Evolutionary conservation across 768 basidiomycete species (phyloP).

Genomic region (Crassisporium funariophilum): DNA sequence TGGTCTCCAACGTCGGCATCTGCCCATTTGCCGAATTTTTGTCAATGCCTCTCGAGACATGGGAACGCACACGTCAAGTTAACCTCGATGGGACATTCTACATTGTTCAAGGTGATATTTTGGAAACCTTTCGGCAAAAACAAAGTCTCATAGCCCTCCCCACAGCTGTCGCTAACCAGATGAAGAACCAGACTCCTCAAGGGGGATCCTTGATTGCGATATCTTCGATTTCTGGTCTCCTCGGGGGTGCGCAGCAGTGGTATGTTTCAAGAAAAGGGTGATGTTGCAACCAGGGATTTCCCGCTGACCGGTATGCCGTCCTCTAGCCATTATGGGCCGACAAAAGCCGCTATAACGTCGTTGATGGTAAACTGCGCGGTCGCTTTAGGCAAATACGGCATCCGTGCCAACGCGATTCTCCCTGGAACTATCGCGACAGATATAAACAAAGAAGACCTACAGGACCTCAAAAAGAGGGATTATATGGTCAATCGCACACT

Average conservation of each 20-base stretch:
- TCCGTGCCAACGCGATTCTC: constrained; percentile 71
- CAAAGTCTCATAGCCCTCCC: not conserved
- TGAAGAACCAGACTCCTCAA: constrained; percentile 67
- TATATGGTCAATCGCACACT: constrained; percentile 67
- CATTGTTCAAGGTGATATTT: constrained; percentile 56
- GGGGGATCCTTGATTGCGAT: constrained; percentile 78
- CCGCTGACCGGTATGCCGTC: not conserved
- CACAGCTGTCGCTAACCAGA: constrained; percentile 70
- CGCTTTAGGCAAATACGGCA: constrained; percentile 75
- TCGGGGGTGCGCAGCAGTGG: constrained; percentile 75
- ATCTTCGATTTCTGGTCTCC: constrained; percentile 78
- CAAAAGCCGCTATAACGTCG: constrained; percentile 76
- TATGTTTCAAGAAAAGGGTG: constrained; percentile 21
- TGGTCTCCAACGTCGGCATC: constrained; percentile 57
- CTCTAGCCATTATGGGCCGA: constrained; percentile 71
- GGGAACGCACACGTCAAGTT: constrained; percentile 67
- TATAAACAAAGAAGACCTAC: constrained; percentile 77
- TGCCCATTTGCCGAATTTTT: constrained; percentile 80
- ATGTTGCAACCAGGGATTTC: not conserved
- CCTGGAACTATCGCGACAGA: constrained; percentile 79
- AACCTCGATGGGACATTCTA: constrained; percentile 81
- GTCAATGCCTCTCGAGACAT: constrained; percentile 62
- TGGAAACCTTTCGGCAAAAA: not conserved
- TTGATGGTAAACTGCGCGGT: constrained; percentile 82
- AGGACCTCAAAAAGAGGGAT: constrained; percentile 56